Evolutionary conservation across 108 stramenopile species (phyloP).

Genomic region (Hondaea fermentalgiana): DNA sequence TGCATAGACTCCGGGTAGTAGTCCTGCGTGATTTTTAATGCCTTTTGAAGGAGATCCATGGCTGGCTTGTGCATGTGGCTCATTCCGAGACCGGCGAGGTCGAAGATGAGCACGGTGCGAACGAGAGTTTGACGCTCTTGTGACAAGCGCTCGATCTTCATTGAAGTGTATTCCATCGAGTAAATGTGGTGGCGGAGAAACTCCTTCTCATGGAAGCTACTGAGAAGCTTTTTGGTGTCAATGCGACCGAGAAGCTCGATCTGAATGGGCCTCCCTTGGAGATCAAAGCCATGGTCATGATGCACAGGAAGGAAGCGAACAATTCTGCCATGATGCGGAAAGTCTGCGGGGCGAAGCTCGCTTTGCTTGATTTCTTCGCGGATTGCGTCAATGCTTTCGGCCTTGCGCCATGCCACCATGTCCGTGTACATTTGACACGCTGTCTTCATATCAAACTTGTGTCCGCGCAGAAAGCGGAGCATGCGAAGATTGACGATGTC

Average conservation of each 20-base stretch:
- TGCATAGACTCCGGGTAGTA: neutral
- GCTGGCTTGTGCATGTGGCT: neutral
- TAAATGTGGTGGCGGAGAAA: neutral
- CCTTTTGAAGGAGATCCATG: neutral
- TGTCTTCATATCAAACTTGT: neutral
- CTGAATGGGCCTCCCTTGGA: neutral
- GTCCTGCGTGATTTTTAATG: neutral
- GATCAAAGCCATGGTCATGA: neutral
- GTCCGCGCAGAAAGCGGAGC: neutral
- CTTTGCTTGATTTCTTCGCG: neutral
- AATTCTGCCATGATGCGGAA: neutral
- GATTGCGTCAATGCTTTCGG: neutral
- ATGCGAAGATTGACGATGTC: neutral
- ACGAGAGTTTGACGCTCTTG: neutral
- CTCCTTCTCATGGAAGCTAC: neutral
- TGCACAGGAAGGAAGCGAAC: neutral
- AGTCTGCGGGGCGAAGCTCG: neutral
- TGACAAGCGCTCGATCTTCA: neutral
- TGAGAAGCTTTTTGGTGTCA: neutral
- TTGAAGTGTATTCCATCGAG: neutral
- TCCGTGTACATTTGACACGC: neutral
- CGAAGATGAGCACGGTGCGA: neutral
- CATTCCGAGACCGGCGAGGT: neutral
- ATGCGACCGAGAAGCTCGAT: neutral
- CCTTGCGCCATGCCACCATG: neutral